Evolutionary conservation across 176 grass and related monocot genomes (phyloP).

Genomic region (Eragrostis curvula): DNA sequence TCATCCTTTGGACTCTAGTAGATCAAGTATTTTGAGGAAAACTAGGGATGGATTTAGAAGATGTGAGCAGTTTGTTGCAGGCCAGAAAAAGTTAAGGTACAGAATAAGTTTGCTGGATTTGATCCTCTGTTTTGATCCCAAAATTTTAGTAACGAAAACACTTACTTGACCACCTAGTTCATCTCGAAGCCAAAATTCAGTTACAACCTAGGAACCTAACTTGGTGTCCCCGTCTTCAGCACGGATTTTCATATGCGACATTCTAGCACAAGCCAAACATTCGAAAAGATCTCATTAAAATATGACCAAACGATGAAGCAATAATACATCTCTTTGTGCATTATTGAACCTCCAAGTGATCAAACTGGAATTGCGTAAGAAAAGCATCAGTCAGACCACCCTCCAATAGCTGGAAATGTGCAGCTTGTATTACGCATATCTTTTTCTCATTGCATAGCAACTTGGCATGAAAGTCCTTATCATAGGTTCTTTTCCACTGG

Average conservation of each 20-base stretch:
- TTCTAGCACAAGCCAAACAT: constrained; percentile 5
- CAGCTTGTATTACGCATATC: constrained; percentile 8
- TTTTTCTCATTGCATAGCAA: not conserved
- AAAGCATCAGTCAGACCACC: constrained; percentile 25
- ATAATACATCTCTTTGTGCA: constrained; percentile 38
- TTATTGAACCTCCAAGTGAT: constrained; percentile 33
- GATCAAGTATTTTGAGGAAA: not conserved
- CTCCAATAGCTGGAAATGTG: constrained; percentile 33
- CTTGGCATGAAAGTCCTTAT: constrained; percentile 47
- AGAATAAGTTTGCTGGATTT: not conserved
- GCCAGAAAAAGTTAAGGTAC: not conserved
- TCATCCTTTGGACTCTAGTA: constrained; percentile 9
- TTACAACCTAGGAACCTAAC: not conserved
- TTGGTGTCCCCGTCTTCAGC: not conserved
- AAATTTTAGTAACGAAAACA: not conserved
- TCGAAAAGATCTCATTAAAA: constrained; percentile 3
- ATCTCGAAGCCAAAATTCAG: not conserved
- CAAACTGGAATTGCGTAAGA: constrained; percentile 8
- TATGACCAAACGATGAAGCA: not conserved
- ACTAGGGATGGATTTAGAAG: constrained; percentile 9
- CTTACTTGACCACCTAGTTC: not conserved
- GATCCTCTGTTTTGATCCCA: not conserved
- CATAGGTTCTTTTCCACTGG: constrained; percentile 21
- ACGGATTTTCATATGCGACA: not conserved
- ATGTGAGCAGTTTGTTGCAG: not conserved